Evolutionary conservation across 192 early-diverging fungal species (phyloP).

Genomic region (Coemansia sp.): DNA sequence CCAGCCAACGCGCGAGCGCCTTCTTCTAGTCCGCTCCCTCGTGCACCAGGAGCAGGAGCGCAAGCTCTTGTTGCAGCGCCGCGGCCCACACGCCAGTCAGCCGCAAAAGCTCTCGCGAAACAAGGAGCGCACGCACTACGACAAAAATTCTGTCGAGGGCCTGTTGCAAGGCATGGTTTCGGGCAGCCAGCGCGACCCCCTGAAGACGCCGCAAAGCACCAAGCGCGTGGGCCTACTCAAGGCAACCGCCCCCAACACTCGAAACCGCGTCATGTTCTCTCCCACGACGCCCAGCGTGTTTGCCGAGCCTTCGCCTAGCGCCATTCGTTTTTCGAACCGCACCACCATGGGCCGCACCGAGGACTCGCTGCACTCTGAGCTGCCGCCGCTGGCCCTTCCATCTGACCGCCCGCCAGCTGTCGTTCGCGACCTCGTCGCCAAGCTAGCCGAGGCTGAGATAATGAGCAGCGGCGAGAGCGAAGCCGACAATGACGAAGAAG

Average conservation of each 20-base stretch:
- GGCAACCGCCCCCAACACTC: slow-evolving; percentile 7
- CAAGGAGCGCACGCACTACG: slow-evolving; percentile 47
- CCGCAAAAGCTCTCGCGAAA: slow-evolving; percentile 38
- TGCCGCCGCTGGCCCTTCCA: slow-evolving; percentile 24
- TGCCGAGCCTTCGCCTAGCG: slow-evolving; percentile 53
- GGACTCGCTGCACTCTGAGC: slow-evolving; percentile 28
- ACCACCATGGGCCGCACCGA: slow-evolving; percentile 42
- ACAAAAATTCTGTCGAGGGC: slow-evolving; percentile 49
- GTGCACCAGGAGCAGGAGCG: slow-evolving; percentile 45
- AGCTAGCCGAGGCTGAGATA: background rate
- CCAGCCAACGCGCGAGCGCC: slow-evolving; percentile 48
- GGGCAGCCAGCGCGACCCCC: slow-evolving; percentile 30
- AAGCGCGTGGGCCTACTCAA: slow-evolving; percentile 38
- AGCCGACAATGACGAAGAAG: background rate
- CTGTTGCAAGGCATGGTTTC: slow-evolving; percentile 50
- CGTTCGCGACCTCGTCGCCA: slow-evolving; percentile 12
- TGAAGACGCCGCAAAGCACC: slow-evolving; percentile 39
- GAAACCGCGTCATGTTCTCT: slow-evolving; percentile 21
- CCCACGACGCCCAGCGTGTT: slow-evolving; percentile 51
- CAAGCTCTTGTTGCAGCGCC: slow-evolving; percentile 30
- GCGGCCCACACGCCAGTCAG: slow-evolving; percentile 12
- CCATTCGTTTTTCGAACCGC: slow-evolving; percentile 41
- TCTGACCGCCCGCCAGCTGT: slow-evolving; percentile 7
- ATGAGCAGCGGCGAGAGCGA: slow-evolving; percentile 31
- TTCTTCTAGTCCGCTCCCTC: slow-evolving; percentile 35